Base-by-base conservation (phyloP, 2,329 filamentous ascomycete species). In the Raffaelea arxii region DNA sequence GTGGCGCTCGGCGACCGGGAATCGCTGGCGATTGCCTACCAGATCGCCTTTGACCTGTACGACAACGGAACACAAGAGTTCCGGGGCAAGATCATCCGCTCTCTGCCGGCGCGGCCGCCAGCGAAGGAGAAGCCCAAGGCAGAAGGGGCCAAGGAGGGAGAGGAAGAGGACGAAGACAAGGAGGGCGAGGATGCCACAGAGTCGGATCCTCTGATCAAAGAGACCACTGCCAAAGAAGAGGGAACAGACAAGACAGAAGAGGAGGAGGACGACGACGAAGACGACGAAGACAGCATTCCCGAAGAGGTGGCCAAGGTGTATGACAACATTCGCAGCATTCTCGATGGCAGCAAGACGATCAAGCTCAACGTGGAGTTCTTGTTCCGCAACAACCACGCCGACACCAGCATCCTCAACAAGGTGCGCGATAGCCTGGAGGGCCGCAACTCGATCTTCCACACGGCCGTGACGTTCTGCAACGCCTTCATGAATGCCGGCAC, bases 401-500 rank as follows among this genome's bases (percentile, higher is more conserved):
- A 98, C 59, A 77, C 89, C 53, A 85, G 82, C 57, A 92, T 98
- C 51, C 72, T 98, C 48, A 96, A 96, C 75, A 96, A 95, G 69
- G 83, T 98, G 39, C 85, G 91, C 43, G 92, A 98, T 63, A 96
- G 90, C 56, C 71, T 98, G 16, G 92, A 98, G 62, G 89, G 90
- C 30, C 80, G 94, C 45, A 97, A 95, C 68, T 97, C 91, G 25
- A 98, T 98, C 56, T 97, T 97, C 76, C 92, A 98, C 65, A 94
- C 89, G 1, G 89, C 90, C 4, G 88, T 98, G 47, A 97, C 92
- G 1, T 92, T 98, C 59, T 92, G 91, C 60, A 97, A 97, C 59
- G 92, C 90, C 11, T 97, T 98, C 64, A 98, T 98, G 92, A 94
- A 98, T 62, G 90, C 94, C 46, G 94, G 92, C 49, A 98, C 92